Evolutionary conservation across 257 asterid genomes (phyloP), one percentile per base, ranked within the genome.

Genomic region (Solanum habrochaites): DNA sequence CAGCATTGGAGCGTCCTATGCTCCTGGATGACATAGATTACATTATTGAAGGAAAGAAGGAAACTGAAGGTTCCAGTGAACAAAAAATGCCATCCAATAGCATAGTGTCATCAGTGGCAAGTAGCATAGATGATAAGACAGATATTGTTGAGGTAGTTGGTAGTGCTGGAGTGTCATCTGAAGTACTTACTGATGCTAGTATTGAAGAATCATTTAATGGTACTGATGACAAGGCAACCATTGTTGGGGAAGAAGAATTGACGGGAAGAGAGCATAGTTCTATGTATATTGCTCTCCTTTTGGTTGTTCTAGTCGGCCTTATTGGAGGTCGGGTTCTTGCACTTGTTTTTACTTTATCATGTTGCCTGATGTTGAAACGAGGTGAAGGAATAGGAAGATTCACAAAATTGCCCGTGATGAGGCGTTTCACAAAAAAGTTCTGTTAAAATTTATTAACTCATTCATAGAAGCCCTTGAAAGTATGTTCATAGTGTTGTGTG

Each of bases 241-340:
- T 31, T 20, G 83, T 72, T 81, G 75, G 14, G n/a, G 85, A 85
- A 71, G 89, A 49, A 21, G 86, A 43, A 81, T 52, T 70, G 78
- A 85, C 39, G 13, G 42, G 39, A 72, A 72, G 32, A 21, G 82
- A 72, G 83, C 69, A 21, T 71, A 67, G 77, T 83, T 85, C 64
- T 56, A 88, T 91, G 29, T 90, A 86, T 87, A 78, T 90, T 70
- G 40, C 92, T 14, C 90, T 91, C 20, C 82, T 93, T 86, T 52
- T 92, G 42, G 87, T 94, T 25, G 93, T 93, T 74, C 98, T 96
- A 25, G 78, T 90, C 11, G 99, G 99, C 15, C 95, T 96, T 47
- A 85, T 72, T 37, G 87, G 73, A 72, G 87, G 87, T 49, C 83
- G 72, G 56, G 20, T 85, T 72, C 82, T 70, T 72, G 87, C 87